Evolutionary conservation across 2,329 filamentous ascomycete genomes (phyloP), one percentile per base, ranked within the genome.

Genomic region (Phaeosphaeria sp.): DNA sequence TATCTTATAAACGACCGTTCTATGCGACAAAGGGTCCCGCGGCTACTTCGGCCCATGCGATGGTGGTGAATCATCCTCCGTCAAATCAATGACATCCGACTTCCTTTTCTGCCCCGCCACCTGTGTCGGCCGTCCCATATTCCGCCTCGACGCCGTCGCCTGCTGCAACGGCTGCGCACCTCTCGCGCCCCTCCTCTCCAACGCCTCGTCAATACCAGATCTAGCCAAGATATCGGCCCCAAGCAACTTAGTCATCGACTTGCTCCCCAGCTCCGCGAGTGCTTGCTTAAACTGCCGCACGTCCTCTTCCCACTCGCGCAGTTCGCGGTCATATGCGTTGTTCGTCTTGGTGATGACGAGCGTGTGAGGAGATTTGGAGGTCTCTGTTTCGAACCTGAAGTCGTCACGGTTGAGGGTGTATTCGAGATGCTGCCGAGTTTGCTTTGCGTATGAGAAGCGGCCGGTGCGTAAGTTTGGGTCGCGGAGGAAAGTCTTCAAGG

Each of bases 261-360:
- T 20, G 17, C 33, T 53, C 18, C 30, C 24, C 30, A 53, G 20
- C 13, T 7, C 17, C 9, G 27, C 22, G 5, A 53, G 18, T 13
- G 42, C 11, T 4, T 20, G 15, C 20, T 44, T 20, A n/a, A 53
- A 24, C 2, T 25, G 20, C 7, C 25, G 13, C 6, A 53, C 30
- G 3, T 47, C 44, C 5, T 3, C 15, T 13, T 58, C 49, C 60
- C 60, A 62, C 30, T 53, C 2, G 6, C 7, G n/a, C n/a, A 47
- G 18, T 13, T 39, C 22, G 39, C 45, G 51, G 2, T 6, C 15
- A 40, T 44, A 58, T 45, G 56, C 49, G 22, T 53, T 58, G 9
- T 55, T 55, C 9, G 55, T 61, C 27, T 59, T 63, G 2, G 20
- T 20, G 25, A 61, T 20, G 17, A 61, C 46, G 11, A 61, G 55